Evolutionary conservation across 2,329 filamentous ascomycete species (phyloP).

Genomic region (Cadophora gregata): DNA sequence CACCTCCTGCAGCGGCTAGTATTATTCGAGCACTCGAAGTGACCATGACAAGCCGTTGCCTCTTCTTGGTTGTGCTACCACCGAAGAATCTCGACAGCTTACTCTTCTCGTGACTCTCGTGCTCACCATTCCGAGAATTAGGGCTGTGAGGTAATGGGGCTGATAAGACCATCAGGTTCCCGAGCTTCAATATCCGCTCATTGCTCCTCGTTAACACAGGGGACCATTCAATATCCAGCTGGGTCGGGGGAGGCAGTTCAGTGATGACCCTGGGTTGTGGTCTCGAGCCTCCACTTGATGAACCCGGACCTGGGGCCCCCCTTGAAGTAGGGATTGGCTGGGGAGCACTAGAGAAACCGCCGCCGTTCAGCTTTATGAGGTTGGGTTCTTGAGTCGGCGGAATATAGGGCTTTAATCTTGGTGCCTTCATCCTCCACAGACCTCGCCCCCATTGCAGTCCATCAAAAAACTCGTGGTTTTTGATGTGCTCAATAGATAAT

Average conservation of each 20-base stretch:
- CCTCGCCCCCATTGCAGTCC: constrained; percentile 82
- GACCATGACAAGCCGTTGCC: constrained; percentile 91
- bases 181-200: constrained; percentile 92
- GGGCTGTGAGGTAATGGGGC: constrained; percentile 78
- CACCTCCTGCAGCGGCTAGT: constrained; percentile 87
- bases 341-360: constrained; percentile 46
- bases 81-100: constrained; percentile 95
- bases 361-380: constrained; percentile 73
- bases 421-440: constrained; percentile 89
- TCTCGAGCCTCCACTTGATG: constrained; percentile 52
- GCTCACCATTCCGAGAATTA: constrained; percentile 70
- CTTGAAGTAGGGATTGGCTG: constrained; percentile 40
- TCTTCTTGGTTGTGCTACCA: constrained; percentile 88
- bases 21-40: constrained; percentile 91
- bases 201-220: constrained; percentile 90
- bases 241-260: constrained; percentile 93
- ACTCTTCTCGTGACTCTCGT: constrained; percentile 83
- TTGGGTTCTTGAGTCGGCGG: constrained; percentile 76
- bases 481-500: constrained; percentile 93
- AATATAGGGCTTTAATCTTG: constrained; percentile 82
- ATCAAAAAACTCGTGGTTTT: constrained; percentile 94
- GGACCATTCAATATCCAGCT: constrained; percentile 98
- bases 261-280: constrained; percentile 85
- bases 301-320: constrained; percentile 45
- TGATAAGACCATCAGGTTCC: constrained; percentile 85